phyloP scores from a whole-genome alignment of 2,329 filamentous ascomycete genomes.

The Emergomyces orientalis region DNA sequence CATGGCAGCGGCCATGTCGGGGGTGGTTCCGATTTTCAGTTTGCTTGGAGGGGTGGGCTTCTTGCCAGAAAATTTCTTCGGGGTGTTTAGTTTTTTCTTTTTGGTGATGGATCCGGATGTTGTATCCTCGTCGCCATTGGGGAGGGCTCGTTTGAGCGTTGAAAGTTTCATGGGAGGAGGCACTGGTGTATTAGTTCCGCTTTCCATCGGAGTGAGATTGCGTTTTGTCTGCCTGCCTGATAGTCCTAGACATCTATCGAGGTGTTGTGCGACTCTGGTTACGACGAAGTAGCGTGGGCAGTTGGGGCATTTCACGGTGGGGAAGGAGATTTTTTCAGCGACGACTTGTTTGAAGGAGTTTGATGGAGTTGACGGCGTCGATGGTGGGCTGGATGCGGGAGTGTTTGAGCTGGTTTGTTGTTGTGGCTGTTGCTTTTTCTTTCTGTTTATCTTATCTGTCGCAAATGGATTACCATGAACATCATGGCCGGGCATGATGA shows the following conservation, averaged over 20 bases:
- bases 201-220: slow-evolving; percentile 35
- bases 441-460: slow-evolving; percentile 39
- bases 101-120: slow-evolving; percentile 31
- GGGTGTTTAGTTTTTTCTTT: slow-evolving; percentile 40
- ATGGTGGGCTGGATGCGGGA: slow-evolving; percentile 28
- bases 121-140: slow-evolving; percentile 36
- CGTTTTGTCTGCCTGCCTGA: slow-evolving; percentile 44
- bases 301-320: slow-evolving; percentile 45
- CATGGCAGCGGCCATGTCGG: slow-evolving; percentile 19
- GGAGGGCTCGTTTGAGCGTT: slow-evolving; percentile 30
- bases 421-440: slow-evolving; percentile 31
- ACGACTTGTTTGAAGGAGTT: slow-evolving; percentile 26
- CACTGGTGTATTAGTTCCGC: slow-evolving; percentile 23
- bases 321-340: slow-evolving; percentile 28
- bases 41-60: slow-evolving; percentile 34
- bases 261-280: slow-evolving; percentile 51
- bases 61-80: slow-evolving; percentile 19
- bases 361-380: slow-evolving; percentile 19
- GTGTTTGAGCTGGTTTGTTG: slow-evolving; percentile 22
- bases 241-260: slow-evolving; percentile 53
- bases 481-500: slow-evolving; percentile 49
- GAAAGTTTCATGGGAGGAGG: slow-evolving; percentile 18
- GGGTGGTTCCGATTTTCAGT: slow-evolving; percentile 35
- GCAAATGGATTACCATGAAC: slow-evolving; percentile 49
- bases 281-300: slow-evolving; percentile 54